A percentile compares a stretch with the other conserved stretches of the same genome.
Evolutionary conservation across 495 filamentous ascomycete genomes (phyloP).

Genomic region (Xylaria scruposa): DNA sequence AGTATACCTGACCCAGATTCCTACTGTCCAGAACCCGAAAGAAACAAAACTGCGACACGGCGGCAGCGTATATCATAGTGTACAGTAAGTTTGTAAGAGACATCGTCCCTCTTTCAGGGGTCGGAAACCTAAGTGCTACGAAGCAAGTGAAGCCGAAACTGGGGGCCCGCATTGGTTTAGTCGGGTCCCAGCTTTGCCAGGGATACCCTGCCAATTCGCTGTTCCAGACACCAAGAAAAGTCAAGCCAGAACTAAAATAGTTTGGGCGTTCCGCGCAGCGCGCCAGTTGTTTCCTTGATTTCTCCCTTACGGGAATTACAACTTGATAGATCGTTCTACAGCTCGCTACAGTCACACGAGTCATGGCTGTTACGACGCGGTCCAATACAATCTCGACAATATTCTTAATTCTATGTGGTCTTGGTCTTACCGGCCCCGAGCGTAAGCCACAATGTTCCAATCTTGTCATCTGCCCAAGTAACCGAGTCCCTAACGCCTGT

Average conservation of each 20-base stretch:
- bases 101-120: neutral
- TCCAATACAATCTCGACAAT: neutral
- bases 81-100: neutral
- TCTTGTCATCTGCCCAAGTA: neutral
- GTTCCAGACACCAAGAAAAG: conserved; percentile 5
- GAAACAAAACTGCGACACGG: neutral
- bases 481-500: neutral
- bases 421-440: neutral
- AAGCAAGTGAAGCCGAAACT: conserved; percentile 22
- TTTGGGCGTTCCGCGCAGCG: neutral
- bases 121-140: neutral
- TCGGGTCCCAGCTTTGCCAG: neutral
- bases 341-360: neutral
- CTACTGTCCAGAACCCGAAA: too few relatives aligned
- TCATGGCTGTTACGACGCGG: neutral
- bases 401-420: neutral
- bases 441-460: conserved; percentile 8
- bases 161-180: conserved; percentile 4
- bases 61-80: neutral
- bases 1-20: neutral
- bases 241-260: conserved; percentile 5
- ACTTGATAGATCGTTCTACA: too few relatives aligned
- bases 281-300: neutral
- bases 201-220: conserved; percentile 1
- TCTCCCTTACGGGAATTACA: too few relatives aligned